Evolutionary conservation across 2,329 filamentous ascomycete species (phyloP).

Genomic region (Beauveria sp.): DNA sequence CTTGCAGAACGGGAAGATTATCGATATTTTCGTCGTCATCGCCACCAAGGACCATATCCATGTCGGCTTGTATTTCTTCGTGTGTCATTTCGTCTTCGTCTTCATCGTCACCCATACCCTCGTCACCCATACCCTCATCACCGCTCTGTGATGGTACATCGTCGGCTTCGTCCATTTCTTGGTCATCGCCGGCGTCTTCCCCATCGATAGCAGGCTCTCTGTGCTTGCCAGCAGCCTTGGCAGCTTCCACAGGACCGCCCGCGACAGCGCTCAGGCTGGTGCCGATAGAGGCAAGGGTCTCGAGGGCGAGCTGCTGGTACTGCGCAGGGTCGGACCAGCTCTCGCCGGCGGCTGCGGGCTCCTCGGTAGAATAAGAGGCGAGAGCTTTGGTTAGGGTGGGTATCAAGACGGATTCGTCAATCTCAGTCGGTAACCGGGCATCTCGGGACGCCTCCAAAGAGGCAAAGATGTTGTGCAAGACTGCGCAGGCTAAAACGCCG

Average conservation of each 20-base stretch:
- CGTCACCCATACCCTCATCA: slow-evolving; percentile 29
- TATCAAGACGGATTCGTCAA: slow-evolving; percentile 28
- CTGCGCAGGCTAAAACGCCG: slow-evolving; percentile 50
- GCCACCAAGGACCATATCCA: slow-evolving; percentile 54
- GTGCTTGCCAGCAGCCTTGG: slow-evolving; percentile 16
- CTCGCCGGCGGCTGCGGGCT: slow-evolving; percentile 22
- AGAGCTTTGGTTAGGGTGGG: slow-evolving; percentile 29
- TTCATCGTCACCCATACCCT: slow-evolving; percentile 25
- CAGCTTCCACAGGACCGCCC: slow-evolving; percentile 16
- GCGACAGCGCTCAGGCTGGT: slow-evolving; percentile 48
- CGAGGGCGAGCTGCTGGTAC: slow-evolving; percentile 47
- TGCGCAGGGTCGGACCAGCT: slow-evolving; percentile 36
- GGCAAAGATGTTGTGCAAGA: slow-evolving; percentile 56
- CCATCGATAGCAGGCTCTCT: slow-evolving; percentile 26
- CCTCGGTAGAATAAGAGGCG: slow-evolving; percentile 20
- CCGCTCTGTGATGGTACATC: slow-evolving; percentile 28
- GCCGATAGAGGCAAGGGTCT: slow-evolving; percentile 58
- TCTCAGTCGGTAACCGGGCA: slow-evolving; percentile 20
- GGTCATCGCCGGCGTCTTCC: slow-evolving; percentile 27
- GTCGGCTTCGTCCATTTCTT: slow-evolving; percentile 30
- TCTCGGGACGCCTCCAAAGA: slow-evolving; percentile 24
- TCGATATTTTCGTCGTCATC: slow-evolving; percentile 35
- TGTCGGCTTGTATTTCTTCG: slow-evolving; percentile 54
- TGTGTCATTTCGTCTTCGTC: slow-evolving; percentile 48
- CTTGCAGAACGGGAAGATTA: slow-evolving; percentile 46